Conservation (phyloP, 2,329 filamentous ascomycete species). For the Colletotrichum cereale region DNA sequence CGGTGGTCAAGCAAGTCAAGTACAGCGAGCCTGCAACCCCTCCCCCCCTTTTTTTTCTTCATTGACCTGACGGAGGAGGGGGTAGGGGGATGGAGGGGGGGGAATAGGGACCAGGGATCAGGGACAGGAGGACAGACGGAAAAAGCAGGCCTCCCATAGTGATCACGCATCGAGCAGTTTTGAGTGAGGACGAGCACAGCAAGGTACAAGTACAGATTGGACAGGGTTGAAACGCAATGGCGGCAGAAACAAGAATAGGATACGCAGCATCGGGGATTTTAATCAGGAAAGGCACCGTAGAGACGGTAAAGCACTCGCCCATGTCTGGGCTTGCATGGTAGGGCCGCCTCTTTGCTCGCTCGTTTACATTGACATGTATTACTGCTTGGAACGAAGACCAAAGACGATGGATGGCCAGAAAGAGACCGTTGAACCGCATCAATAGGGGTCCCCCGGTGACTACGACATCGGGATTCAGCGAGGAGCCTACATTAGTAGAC, state of each 20-base stretch:
- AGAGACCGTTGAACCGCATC: background rate
- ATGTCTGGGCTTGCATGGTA: conserved; percentile 16
- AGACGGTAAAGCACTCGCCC: background rate
- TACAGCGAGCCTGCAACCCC: conserved; percentile 10
- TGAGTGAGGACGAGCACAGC: conserved; percentile 9
- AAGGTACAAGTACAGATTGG: conserved; percentile 22
- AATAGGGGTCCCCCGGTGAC: conserved; percentile 19
- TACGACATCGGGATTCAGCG: background rate
- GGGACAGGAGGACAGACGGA: conserved; percentile 18
- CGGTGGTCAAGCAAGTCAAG: conserved; percentile 3
- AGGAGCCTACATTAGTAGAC: background rate
- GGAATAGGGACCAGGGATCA: background rate
- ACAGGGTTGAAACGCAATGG: background rate
- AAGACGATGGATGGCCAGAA: background rate
- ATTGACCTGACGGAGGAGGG: conserved; percentile 5
- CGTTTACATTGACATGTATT: no score
- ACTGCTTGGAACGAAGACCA: conserved; percentile 3
- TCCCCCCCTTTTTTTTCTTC: background rate
- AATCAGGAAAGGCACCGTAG: conserved; percentile 18
- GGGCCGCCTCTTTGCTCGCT: conserved; percentile 12
- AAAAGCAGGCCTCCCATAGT: conserved; percentile 11
- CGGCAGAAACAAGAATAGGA: background rate
- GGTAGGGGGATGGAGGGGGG: background rate
- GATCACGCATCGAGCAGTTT: conserved; percentile 11
- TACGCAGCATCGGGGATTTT: background rate